Evolutionary conservation across 1,139 yeast genomes (phyloP).

Genomic region (Kodamaea ohmeri): DNA sequence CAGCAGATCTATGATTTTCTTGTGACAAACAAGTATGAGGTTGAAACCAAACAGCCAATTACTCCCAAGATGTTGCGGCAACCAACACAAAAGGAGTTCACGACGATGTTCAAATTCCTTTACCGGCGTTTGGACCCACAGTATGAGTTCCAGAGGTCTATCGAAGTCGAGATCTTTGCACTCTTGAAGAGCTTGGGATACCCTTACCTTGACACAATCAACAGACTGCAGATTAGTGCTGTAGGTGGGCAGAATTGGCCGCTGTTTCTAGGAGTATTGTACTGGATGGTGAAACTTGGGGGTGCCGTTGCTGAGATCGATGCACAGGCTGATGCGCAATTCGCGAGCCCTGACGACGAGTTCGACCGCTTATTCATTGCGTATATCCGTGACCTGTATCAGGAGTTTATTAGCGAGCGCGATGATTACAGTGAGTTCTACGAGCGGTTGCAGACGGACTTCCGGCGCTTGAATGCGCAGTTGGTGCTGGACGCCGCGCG

Average conservation of each 20-base stretch:
- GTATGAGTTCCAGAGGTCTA: slow-evolving; percentile 61
- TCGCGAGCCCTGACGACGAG: slow-evolving; percentile 38
- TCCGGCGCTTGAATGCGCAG: slow-evolving; percentile 37
- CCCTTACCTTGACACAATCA: slow-evolving; percentile 78
- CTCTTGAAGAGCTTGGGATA: slow-evolving; percentile 65
- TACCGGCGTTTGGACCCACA: slow-evolving; percentile 79
- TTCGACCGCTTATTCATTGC: slow-evolving; percentile 62
- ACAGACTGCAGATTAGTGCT: slow-evolving; percentile 82
- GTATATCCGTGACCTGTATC: slow-evolving; percentile 67
- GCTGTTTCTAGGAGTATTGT: slow-evolving; percentile 71
- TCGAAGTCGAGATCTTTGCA: slow-evolving; percentile 74
- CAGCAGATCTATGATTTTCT: slow-evolving; percentile 69
- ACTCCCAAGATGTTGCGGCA: slow-evolving; percentile 62
- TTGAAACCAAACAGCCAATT: slow-evolving; percentile 69
- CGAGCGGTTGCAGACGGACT: slow-evolving; percentile 56
- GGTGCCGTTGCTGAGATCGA: slow-evolving; percentile 42
- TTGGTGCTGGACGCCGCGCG: slow-evolving; percentile 38
- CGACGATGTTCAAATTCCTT: slow-evolving; percentile 73
- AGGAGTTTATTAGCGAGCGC: slow-evolving; percentile 59
- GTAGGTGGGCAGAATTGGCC: slow-evolving; percentile 95
- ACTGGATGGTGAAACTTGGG: slow-evolving; percentile 70
- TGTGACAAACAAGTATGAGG: slow-evolving; percentile 61
- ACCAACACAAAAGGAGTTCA: slow-evolving; percentile 89
- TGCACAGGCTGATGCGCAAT: slow-evolving; percentile 17
- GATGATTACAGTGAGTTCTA: slow-evolving; percentile 58